A percentile compares a stretch with the other conserved stretches of the same genome.
phyloP scores from a whole-genome alignment of 2,329 filamentous ascomycete genomes.

The Penicillium occitanis region DNA sequence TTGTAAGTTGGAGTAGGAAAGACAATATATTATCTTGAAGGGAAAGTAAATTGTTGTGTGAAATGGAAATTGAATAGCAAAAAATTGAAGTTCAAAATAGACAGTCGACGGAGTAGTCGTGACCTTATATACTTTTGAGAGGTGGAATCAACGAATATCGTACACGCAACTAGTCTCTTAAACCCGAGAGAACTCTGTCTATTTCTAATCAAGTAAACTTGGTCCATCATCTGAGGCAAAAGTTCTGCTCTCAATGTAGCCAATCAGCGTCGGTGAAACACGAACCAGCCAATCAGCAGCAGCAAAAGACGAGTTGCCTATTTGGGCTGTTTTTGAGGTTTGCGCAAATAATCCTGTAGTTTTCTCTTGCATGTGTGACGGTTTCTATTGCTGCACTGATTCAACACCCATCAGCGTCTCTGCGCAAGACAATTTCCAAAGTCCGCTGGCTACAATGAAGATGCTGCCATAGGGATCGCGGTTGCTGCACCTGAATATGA shows the following conservation, averaged over 20 bases:
- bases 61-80: neutral
- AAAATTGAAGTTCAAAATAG: too few species aligned
- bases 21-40: neutral
- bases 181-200: neutral
- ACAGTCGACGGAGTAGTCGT: neutral
- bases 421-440: neutral
- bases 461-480: neutral
- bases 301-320: neutral
- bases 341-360: neutral
- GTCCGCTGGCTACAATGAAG: neutral
- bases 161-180: neutral
- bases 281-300: constrained; percentile 2
- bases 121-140: neutral
- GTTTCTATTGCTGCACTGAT: neutral
- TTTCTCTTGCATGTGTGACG: neutral
- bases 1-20: neutral
- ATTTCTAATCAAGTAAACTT: neutral
- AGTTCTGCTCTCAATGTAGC: neutral
- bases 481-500: neutral
- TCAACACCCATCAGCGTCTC: neutral
- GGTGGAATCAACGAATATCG: neutral
- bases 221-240: neutral
- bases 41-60: neutral
- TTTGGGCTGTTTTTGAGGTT: neutral
- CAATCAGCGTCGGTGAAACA: neutral